phyloP scores from a whole-genome alignment of 768 basidiomycete species.

The Porpolomopsis calyptriformis region DNA sequence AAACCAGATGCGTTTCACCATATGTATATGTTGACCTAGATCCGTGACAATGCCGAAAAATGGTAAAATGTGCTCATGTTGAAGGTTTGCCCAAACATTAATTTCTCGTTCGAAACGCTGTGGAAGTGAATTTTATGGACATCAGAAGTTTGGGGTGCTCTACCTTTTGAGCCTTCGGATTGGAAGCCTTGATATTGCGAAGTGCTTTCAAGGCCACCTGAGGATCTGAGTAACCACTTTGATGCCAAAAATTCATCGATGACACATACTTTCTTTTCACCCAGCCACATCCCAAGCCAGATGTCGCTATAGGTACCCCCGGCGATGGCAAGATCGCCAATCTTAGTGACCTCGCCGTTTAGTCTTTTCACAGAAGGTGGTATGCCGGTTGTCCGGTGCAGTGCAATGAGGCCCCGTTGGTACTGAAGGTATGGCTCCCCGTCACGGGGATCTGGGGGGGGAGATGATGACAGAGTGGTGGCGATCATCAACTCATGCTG shows the following conservation, averaged over 20 bases:
- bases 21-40: constrained; percentile 39
- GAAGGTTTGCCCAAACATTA: constrained; percentile 39
- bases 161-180: constrained; percentile 35
- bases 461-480: constrained; percentile 10
- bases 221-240: background rate
- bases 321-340: constrained; percentile 30
- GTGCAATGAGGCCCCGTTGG: constrained; percentile 34
- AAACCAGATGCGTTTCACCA: constrained; percentile 22
- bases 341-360: constrained; percentile 39
- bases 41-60: constrained; percentile 49
- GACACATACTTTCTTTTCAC: constrained; percentile 34
- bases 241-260: background rate
- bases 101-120: constrained; percentile 53
- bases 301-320: constrained; percentile 48
- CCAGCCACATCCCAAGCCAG: constrained; percentile 45
- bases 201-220: constrained; percentile 52
- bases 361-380: constrained; percentile 43
- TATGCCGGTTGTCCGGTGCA: constrained; percentile 42
- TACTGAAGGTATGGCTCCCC: constrained; percentile 30
- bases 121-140: background rate
- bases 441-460: constrained; percentile 14
- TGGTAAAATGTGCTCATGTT: constrained; percentile 41
- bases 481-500: background rate
- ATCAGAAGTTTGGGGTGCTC: background rate
- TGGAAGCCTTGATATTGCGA: constrained; percentile 33